Evolutionary conservation across 768 basidiomycete species (phyloP), one percentile per base, ranked within the genome.

Genomic region (Myochromella boudieri): DNA sequence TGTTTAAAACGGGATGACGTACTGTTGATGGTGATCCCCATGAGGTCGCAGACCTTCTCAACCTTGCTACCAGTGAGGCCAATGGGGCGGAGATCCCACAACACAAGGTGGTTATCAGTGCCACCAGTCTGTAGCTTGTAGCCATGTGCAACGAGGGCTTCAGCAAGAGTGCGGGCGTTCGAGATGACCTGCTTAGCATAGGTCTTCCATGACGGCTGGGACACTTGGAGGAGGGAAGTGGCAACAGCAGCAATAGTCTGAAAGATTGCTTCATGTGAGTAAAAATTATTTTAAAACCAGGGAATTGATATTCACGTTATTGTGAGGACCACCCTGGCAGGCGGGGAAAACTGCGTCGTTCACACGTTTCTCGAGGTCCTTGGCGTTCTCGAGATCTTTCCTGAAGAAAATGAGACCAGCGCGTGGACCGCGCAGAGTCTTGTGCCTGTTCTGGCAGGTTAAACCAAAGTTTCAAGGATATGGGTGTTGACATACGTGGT

Each of bases 321-420:
- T 98, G 77, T 98, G 97, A 34, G 95, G 97, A 39, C 95, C 97
- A 69, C 97, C 97, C 72, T 98, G 97, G 80, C 97, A 98, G 27
- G 97, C 95, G 47, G 97, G 97, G 85, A 99, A 99, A 54, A 99
- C 95, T 40, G 97, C 95, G 32, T 95, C 91, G 66, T 98, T 98
- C 60, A 99, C 84, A 48, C 95, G 88, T 69, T 92, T 92, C 79
- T 97, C 97, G 36, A 99, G 81, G 57, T 98, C 95, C 59, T 81
- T 71, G 21, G 82, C 70, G 49, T 84, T 77, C 61, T 88, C 81
- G 57, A 84, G 82, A 65, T 95, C 93, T 70, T 87, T 97, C 68
- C 89, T 82, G 85, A 95, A 99, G 81, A 99, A 99, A 75, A 99
- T 89, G 52, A 99, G 75, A 66, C 97, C 97, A 41, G 95, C 97